phyloP scores from a whole-genome alignment of 176 grass and related monocot genomes.

The Chrysopogon serrulatus region DNA sequence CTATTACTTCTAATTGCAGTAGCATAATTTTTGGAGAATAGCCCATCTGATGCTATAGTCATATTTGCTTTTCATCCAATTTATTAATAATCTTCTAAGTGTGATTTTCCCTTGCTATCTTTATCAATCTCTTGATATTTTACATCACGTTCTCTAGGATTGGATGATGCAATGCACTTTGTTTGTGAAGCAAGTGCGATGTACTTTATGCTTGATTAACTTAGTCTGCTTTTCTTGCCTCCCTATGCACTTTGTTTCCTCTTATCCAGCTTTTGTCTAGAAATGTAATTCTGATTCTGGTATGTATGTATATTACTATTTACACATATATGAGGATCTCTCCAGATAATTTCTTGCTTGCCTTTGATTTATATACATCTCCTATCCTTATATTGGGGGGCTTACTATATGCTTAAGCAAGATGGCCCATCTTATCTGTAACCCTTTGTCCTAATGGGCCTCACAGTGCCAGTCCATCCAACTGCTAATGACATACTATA shows the following conservation, averaged over 20 bases:
- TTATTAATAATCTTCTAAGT: not conserved
- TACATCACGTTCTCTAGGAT: not conserved
- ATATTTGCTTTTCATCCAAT: not conserved
- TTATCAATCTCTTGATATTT: constrained; percentile 16
- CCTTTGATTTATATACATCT: not conserved
- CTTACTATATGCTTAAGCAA: not conserved
- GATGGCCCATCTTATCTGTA: not conserved
- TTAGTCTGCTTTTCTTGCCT: not conserved
- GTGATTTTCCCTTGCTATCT: not conserved
- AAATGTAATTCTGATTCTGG: not conserved
- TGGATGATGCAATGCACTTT: constrained; percentile 7
- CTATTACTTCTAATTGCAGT: not conserved
- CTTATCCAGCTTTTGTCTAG: constrained; percentile 11
- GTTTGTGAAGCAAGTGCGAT: not conserved
- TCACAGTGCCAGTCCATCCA: not conserved
- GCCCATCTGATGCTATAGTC: not conserved
- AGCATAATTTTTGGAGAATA: not conserved
- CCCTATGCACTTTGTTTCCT: constrained; percentile 12
- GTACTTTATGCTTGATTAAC: not conserved
- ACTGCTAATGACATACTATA: not conserved
- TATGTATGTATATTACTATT: not conserved
- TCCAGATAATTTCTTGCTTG: not conserved
- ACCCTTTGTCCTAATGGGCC: not conserved
- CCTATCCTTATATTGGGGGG: not conserved
- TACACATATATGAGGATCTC: not conserved